These are phyloP conservation scores for Tylopilus rubrobrunneus DNA, from an alignment of 768 basidiomycete species.

Conservation along the genomic window DNA sequence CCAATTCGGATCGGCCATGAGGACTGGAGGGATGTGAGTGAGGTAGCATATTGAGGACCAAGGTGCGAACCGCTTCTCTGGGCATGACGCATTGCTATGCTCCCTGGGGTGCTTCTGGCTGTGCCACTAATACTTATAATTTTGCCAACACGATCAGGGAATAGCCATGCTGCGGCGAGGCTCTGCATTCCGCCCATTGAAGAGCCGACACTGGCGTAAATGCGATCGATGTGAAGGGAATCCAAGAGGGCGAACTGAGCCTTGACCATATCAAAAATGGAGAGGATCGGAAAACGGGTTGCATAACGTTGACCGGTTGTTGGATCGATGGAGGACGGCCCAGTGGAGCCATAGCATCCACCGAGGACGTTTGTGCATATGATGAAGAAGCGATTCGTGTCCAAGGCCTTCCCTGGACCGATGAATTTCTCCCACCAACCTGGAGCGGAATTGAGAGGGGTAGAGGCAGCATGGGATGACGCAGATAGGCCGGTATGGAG, in stretches of 20 bases:
- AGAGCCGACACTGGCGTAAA: constrained; percentile 91
- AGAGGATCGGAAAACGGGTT: constrained; percentile 86
- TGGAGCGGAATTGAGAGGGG: constrained; percentile 65
- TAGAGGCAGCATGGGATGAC: constrained; percentile 90
- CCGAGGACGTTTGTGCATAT: constrained; percentile 97
- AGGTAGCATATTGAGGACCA: background rate
- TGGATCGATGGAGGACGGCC: constrained; percentile 82
- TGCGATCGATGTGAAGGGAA: constrained; percentile 72
- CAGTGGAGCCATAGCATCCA: constrained; percentile 96
- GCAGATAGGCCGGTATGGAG: constrained; percentile 96
- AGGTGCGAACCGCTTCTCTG: constrained; percentile 78
- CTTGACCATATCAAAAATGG: constrained; percentile 95
- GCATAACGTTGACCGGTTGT: constrained; percentile 70
- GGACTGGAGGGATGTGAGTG: constrained; percentile 49
- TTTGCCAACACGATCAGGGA: constrained; percentile 84
- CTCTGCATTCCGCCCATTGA: constrained; percentile 99
- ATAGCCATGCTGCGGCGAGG: constrained; percentile 90
- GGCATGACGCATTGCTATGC: constrained; percentile 93
- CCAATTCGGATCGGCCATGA: constrained; percentile 99
- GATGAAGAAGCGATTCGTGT: constrained; percentile 89
- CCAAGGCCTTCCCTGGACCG: constrained; percentile 89
- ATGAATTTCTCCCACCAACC: constrained; percentile 99
- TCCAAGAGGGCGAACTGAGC: constrained; percentile 89
- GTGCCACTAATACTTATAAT: constrained; percentile 94
- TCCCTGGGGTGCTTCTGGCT: constrained; percentile 85